Evolutionary conservation across 2,329 filamentous ascomycete genomes (phyloP), one percentile per base, ranked within the genome.

Genomic region (Myrmaecium sp.): DNA sequence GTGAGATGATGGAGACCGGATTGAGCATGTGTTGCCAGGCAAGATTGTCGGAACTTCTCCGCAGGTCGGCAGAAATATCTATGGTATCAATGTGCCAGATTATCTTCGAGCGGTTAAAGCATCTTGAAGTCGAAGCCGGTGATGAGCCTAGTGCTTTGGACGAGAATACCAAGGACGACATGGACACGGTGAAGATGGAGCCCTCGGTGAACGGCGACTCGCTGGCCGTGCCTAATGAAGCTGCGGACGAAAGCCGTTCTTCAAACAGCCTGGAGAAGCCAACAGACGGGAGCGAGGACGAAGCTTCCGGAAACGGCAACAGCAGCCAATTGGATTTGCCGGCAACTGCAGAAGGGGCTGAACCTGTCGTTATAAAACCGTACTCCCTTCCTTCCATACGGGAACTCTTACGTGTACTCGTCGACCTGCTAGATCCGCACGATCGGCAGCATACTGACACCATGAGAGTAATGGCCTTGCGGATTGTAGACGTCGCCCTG

Each of bases 41-140:
- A 29, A 72, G 86, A 29, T 73, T 95, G 33, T 94, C 84, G 6
- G 84, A 94, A 41, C 73, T 95, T 4, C 59, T 98, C 29, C 72
- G 86, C 36, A 69, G 84, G 36, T 92, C 84, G 12, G 89, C 89
- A 2, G 89, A 98, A 53, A 89, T 92, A 44, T 77, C 83, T 29
- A 94, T 98, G 84, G 81, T 95, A 23, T 81, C 82, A 38, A 98
- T 98, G 89, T 95, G 89, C 47, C 89, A 98, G 54, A 83, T 93
- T 37, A 93, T 98, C 42, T 98, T 98, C 47, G 79, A 84, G 51
- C 74, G 91, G 33, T 58, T 98, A 27, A 93, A 92, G 50, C 74
- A 84, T 36, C 59, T 95, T 5, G 81, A 91, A 41, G 65, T 79
- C 24, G 76, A 84, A 44, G 68, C 73, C 13, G 71, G 71, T 8